Evolutionary conservation across 2,329 filamentous ascomycete genomes (phyloP).

Genomic region (Ophidiomyces ophidiicola): DNA sequence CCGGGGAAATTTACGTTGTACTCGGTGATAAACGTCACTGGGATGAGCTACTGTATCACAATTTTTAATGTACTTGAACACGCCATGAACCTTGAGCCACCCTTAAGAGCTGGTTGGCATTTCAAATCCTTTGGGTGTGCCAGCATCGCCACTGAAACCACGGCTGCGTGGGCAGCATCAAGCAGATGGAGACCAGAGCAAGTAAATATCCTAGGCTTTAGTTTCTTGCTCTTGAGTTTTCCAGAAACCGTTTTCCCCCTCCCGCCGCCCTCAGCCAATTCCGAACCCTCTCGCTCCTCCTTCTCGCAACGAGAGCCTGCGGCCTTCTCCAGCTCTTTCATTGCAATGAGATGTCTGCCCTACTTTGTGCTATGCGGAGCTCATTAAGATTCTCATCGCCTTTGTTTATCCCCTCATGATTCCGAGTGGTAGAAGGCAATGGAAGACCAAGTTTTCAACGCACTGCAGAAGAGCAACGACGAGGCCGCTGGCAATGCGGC

Average conservation of each 20-base stretch:
- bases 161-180: conserved; percentile 8
- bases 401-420: neutral
- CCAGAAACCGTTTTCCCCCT: conserved; percentile 4
- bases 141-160: conserved; percentile 9
- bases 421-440: conserved; percentile 1
- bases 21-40: neutral
- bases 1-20: neutral
- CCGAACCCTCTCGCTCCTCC: neutral
- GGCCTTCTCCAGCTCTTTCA: neutral
- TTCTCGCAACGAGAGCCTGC: neutral
- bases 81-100: conserved; percentile 3
- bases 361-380: conserved; percentile 1
- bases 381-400: neutral
- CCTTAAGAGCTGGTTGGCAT: neutral
- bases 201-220: conserved; percentile 2
- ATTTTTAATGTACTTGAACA: neutral
- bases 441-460: conserved; percentile 3
- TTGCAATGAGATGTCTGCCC: conserved; percentile 3
- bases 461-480: conserved; percentile 1
- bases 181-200: conserved; percentile 5
- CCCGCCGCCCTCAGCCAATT: neutral
- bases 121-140: conserved; percentile 1
- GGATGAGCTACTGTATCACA: conserved; percentile 1
- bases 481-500: conserved; percentile 5
- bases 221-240: neutral